Conservation (phyloP, 1,139 yeast species). For the Blastobotrys proliferans region DNA sequence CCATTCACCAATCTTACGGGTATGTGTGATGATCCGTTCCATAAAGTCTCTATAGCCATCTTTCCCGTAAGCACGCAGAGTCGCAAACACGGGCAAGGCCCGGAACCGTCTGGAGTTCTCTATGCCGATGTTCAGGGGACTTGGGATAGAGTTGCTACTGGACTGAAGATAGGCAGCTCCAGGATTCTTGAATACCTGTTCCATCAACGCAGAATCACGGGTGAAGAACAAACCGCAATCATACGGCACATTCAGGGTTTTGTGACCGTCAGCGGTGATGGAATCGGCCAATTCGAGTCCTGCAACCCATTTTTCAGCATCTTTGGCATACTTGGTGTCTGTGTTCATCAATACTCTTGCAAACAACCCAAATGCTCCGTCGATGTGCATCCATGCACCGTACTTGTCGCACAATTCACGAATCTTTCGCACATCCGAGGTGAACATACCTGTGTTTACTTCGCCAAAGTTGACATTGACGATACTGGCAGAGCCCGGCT, state of each 20-base stretch:
- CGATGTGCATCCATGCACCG: conserved; percentile 31
- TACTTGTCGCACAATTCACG: conserved; percentile 26
- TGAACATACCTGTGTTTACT: conserved; percentile 29
- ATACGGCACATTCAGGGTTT: conserved; percentile 30
- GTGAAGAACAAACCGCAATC: conserved; percentile 29
- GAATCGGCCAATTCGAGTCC: conserved; percentile 29
- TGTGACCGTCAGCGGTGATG: conserved; percentile 30
- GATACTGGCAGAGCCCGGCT: conserved; percentile 17
- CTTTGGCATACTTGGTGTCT: conserved; percentile 12
- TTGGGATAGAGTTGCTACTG: conserved; percentile 13
- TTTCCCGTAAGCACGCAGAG: conserved; percentile 27
- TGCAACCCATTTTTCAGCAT: conserved; percentile 19
- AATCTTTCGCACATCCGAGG: conserved; percentile 18
- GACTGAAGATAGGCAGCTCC: conserved; percentile 26
- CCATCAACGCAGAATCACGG: conserved; percentile 17
- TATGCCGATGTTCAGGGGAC: conserved; percentile 26
- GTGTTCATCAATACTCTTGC: conserved; percentile 19
- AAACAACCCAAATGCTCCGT: conserved; percentile 30
- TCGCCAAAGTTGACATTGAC: conserved; percentile 28
- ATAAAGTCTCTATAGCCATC: conserved; percentile 22
- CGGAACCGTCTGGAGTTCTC: conserved; percentile 30
- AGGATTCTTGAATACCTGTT: conserved; percentile 25
- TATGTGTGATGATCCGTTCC: conserved; percentile 21
- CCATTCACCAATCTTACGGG: conserved; percentile 22
- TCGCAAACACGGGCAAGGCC: conserved; percentile 26